Conservation (phyloP, 495 filamentous ascomycete genomes). For the Xylaria nigripes region DNA sequence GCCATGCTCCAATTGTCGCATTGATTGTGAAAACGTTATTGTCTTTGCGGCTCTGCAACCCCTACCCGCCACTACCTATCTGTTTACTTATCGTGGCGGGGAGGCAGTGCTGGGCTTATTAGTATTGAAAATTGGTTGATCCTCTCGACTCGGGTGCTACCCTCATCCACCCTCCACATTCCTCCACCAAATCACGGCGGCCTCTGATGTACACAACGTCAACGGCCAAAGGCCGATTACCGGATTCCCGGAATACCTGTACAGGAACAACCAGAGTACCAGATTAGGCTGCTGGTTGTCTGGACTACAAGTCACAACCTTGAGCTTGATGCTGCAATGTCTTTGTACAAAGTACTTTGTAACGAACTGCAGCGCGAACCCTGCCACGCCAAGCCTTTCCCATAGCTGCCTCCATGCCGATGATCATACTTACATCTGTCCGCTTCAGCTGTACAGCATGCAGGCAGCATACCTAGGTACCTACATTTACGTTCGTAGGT, state of each 20-base stretch:
- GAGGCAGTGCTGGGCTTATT: background rate
- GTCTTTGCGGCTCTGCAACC: no score
- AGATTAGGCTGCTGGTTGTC: background rate
- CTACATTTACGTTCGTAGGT: no score
- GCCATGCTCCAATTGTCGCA: no score
- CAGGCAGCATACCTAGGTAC: background rate
- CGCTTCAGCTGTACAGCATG: background rate
- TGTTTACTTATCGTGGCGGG: no score
- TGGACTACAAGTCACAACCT: background rate
- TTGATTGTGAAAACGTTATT: no score
- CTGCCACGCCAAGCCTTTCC: background rate
- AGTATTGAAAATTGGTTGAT: no score
- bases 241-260: background rate
- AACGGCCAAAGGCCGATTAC: background rate
- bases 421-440: background rate
- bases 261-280: background rate
- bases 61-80: no score
- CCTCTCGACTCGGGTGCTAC: no score
- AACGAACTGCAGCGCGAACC: background rate
- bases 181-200: background rate
- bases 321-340: background rate
- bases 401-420: background rate
- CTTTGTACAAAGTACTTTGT: no score
- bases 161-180: slow-evolving; percentile 1
- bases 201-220: no score